Evolutionary conservation across 768 basidiomycete species (phyloP), one percentile per base, ranked within the genome.

Genomic region (Tricholoma flavovirens): DNA sequence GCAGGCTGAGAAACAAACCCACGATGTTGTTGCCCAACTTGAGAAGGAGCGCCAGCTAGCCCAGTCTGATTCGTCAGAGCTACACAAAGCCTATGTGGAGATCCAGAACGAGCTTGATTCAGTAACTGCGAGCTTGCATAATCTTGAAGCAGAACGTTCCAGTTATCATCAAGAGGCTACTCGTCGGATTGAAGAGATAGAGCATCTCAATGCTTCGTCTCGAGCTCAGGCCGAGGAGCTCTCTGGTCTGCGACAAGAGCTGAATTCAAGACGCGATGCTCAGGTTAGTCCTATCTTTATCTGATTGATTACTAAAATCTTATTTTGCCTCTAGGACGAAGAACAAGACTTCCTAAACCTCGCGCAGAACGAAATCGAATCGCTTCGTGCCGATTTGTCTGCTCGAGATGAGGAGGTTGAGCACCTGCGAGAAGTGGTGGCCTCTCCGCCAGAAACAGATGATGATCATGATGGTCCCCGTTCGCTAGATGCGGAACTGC

Each of bases 401-500:
- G 72, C 75, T 53, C 85, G 83, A 61, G 86, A 88, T 49, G 79
- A 86, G 53, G 88, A 92, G 66, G 70, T 90, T 54, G 80, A 83
- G 59, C 77, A 74, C 36, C 74, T 87, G 11, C 80, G 76, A 19
- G 73, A 82, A 57, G 73, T 69, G 40, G 72, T 71, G 33, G 71
- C 79, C 22, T 73, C 77, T 24, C 70, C 79, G 2, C 71, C 79
- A 2, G 64, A 72, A 0, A 65, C 67, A 4, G 32, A 66, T 73
- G 3, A 65, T n/a, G 32, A 66, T 73, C 2, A 65, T n/a, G 38
- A 72, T 51, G 67, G 67, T 1, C 69, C 79, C 26, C 78, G 77
- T 46, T 84, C 86, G 24, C 73, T 92, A 33, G 84, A 88, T 70
- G 81, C 82, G 63, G 91, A 93, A 71, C 79, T 92, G 74, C 68